Percentiles rank a stretch among this genome's conserved stretches.
phyloP scores from a whole-genome alignment of 768 basidiomycete species.

The Suillus lakei region DNA sequence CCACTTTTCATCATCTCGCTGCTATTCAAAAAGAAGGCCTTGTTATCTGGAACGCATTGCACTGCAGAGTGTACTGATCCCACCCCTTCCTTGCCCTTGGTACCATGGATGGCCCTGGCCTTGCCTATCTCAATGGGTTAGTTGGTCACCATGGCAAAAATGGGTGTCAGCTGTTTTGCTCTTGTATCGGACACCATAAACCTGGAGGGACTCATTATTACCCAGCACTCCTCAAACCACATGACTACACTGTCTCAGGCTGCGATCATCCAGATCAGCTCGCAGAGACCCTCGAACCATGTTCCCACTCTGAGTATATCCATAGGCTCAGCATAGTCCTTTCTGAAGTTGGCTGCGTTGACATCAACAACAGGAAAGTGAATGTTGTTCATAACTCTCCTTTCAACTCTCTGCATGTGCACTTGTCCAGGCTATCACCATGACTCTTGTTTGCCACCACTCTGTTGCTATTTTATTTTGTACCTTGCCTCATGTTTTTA shows the following conservation, averaged over 20 bases:
- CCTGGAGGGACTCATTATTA: slow-evolving; percentile 13
- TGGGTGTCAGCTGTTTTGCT: slow-evolving; percentile 28
- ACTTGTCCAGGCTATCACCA: too few species aligned
- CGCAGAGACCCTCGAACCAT: too few species aligned
- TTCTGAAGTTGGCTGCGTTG: too few species aligned
- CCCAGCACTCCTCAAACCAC: slow-evolving; percentile 33
- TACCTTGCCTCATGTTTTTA: too few species aligned
- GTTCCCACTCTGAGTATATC: too few species aligned
- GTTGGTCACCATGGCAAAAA: slow-evolving; percentile 4
- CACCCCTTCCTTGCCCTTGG: slow-evolving; percentile 28
- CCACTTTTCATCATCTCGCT: slow-evolving; percentile 36
- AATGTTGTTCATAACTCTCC: too few species aligned
- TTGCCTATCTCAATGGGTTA: slow-evolving; percentile 16
- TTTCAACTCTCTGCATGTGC: too few species aligned
- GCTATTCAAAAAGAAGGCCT: slow-evolving; percentile 37
- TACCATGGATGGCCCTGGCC: slow-evolving; percentile 40
- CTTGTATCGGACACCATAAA: slow-evolving; percentile 38
- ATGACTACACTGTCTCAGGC: slow-evolving; percentile 22
- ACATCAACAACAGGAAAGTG: too few species aligned
- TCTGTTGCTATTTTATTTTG: too few species aligned
- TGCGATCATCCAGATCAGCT: slow-evolving; percentile 31
- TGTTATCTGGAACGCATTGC: slow-evolving; percentile 35
- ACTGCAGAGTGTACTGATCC: slow-evolving; percentile 9
- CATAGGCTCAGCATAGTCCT: too few species aligned
- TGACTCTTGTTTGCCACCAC: too few species aligned